Evolutionary conservation across 176 grass and related monocot species (phyloP), one percentile per base, ranked within the genome.

Genomic region (Chrysopogon serrulatus): DNA sequence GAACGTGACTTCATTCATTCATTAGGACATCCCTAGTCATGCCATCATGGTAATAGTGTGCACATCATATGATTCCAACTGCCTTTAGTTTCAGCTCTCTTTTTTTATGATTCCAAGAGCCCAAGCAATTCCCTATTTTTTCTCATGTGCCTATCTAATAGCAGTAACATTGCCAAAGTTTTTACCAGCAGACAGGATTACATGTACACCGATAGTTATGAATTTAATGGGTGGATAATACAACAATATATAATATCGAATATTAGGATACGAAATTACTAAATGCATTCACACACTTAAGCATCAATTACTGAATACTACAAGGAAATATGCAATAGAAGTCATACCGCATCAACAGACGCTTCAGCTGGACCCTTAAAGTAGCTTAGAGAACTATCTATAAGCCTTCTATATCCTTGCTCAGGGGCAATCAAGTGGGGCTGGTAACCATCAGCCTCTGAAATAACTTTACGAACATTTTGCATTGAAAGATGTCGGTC

Each of bases 361-460:
- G 97, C 97, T 92, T 99, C 97, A 65, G 93, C 91, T 44, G 97
- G 97, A 40, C 97, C 97, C 85, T 91, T 99, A 61, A 99, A 99
- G 88, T 99, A 99, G 81, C 77, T 81, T n/a, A 99, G 88, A 53
- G 97, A 96, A 87, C 97, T 99, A 87, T 99, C 97, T 75, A 99
- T 99, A 63, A 99, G 91, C 59, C 97, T 88, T 74, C 97, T 89
- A 37, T 99, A 99, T 41, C 97, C 97, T 92, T 99, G 97, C 81
- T 99, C 97, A 47, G 97, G 97, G 12, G 97, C 97, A 85, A 99
- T 99, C 87, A 99, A 90, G 84, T 99, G 97, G 61, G 97, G 97
- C 76, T 99, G 97, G 72, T 99, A 99, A 86, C 97, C 93, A 86
- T 99, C 97, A 89, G 97, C 97, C 39, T 99, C 93, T 66, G 97